Percentiles rank a stretch among this genome's conserved stretches.
These are phyloP conservation scores for Pterocarpus macrocarpus DNA, from an alignment of 306 rosid genomes.

Conservation along the genomic window DNA sequence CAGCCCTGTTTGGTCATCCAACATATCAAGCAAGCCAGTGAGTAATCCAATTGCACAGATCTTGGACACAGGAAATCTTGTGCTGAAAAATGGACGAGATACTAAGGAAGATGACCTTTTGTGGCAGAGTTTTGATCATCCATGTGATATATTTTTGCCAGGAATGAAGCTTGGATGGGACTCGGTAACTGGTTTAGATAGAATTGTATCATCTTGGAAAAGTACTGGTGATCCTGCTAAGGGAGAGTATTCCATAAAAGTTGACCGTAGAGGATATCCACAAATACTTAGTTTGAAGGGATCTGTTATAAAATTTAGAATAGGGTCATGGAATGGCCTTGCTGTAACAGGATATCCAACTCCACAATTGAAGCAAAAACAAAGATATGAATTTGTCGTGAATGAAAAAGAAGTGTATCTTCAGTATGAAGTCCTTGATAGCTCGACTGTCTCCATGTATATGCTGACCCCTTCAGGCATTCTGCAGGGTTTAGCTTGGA, in stretches of 20 bases:
- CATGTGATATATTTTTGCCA: not conserved
- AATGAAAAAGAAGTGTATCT: not conserved
- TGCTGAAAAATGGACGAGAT: not conserved
- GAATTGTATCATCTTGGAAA: constrained; percentile 39
- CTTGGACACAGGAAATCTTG: not conserved
- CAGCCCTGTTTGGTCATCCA: not conserved
- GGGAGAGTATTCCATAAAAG: not conserved
- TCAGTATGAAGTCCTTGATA: not conserved
- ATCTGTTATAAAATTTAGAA: not conserved
- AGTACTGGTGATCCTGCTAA: not conserved
- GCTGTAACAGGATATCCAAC: not conserved
- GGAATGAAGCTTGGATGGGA: constrained; percentile 23
- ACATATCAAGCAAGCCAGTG: not conserved
- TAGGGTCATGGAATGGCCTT: constrained; percentile 32
- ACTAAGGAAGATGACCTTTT: not conserved
- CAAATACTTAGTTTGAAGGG: not conserved
- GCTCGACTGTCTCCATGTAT: not conserved
- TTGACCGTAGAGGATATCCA: constrained; percentile 18
- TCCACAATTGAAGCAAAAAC: not conserved
- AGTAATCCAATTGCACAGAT: not conserved
- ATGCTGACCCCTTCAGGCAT: not conserved
- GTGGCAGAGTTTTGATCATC: too few relatives aligned
- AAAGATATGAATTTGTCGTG: too few relatives aligned
- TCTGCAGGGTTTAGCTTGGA: not conserved
- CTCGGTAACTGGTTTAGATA: not conserved